A percentile compares a stretch with the other conserved stretches of the same genome.
Conservation (phyloP, 257 asterid genomes). For the Forsythia suspensa region DNA sequence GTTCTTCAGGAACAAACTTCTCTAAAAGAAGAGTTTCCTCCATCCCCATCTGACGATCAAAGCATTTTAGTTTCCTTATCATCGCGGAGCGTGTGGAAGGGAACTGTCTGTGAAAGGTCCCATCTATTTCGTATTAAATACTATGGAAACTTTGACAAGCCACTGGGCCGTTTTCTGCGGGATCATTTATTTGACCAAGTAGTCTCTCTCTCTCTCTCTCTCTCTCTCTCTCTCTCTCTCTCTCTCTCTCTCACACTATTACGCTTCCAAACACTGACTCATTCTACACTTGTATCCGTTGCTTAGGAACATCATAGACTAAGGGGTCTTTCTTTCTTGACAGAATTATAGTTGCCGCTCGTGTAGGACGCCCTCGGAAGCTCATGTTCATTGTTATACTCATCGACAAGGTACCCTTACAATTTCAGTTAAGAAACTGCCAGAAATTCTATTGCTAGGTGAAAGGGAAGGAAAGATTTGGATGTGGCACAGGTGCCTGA, state of each 20-base stretch:
- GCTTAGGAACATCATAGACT: constrained; percentile 14
- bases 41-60: constrained; percentile 88
- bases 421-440: constrained; percentile 85
- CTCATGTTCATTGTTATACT: constrained; percentile 95
- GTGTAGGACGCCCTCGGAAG: constrained; percentile 93
- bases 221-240: constrained; percentile 22
- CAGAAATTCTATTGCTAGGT: constrained; percentile 78
- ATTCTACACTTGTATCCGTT: constrained; percentile 1
- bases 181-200: constrained; percentile 95
- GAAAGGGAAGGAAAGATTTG: constrained; percentile 90
- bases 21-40: constrained; percentile 72
- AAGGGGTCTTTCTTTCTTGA: constrained; percentile 27
- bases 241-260: constrained; percentile 1
- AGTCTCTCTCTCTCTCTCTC: constrained; percentile 30
- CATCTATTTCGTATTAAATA: constrained; percentile 89
- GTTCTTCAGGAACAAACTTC: constrained; percentile 43
- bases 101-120: constrained; percentile 91
- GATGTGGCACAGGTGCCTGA: constrained; percentile 99
- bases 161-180: constrained; percentile 91
- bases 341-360: constrained; percentile 83
- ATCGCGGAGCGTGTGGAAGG: constrained; percentile 93
- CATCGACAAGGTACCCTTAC: constrained; percentile 96
- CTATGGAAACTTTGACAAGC: constrained; percentile 88
- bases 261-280: neutral
- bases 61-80: constrained; percentile 93